Conservation (phyloP, 495 filamentous ascomycete species). For the Pyrenula massariospora region DNA sequence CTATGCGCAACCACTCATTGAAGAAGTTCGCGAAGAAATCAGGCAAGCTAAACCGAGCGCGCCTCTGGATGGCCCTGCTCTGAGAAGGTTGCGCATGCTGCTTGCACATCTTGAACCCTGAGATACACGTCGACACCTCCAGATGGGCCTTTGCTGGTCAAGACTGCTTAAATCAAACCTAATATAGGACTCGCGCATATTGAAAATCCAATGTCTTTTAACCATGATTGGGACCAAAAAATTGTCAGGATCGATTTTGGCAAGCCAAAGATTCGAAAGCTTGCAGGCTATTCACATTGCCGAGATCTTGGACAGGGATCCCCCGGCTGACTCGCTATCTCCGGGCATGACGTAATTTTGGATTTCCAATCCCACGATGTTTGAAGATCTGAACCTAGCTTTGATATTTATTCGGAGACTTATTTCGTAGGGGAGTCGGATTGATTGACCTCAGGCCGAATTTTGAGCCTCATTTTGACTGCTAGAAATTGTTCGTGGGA, state of each 20-base stretch:
- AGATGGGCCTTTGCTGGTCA: too few relatives aligned
- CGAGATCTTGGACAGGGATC: background rate
- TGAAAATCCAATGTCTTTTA: too few relatives aligned
- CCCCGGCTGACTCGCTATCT: background rate
- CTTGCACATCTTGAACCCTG: background rate
- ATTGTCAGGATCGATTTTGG: too few relatives aligned
- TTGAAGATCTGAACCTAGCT: background rate
- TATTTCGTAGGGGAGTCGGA: too few relatives aligned
- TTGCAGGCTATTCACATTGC: background rate
- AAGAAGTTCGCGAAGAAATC: conserved; percentile 36
- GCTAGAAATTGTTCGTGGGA: background rate
- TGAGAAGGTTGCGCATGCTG: conserved; percentile 8
- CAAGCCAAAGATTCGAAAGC: background rate
- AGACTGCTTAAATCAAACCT: too few relatives aligned
- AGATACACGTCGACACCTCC: too few relatives aligned
- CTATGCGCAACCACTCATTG: conserved; percentile 32
- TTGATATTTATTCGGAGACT: background rate
- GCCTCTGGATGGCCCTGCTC: conserved; percentile 2
- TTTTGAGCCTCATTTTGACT: background rate
- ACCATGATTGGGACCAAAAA: too few relatives aligned
- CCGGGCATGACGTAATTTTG: background rate
- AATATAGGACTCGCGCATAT: too few relatives aligned
- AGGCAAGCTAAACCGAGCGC: conserved; percentile 13
- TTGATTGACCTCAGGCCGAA: too few relatives aligned
- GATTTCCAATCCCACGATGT: background rate